Base-by-base conservation (phyloP, 129 eudicot species). In the Flaveria robusta region DNA sequence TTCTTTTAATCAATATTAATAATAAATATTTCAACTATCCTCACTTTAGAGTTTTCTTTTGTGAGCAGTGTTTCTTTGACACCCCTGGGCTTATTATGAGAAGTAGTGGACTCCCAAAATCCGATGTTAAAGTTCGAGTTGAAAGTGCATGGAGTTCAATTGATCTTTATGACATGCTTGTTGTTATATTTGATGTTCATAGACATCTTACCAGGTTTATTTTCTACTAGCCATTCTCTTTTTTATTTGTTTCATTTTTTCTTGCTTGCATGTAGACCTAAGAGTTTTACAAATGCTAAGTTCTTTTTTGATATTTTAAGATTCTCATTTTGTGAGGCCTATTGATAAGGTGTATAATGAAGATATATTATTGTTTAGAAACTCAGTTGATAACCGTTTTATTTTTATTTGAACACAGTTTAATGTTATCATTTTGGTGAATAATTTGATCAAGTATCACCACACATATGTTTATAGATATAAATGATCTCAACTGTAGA, bases 21-120 rank as follows among this genome's bases (percentile, higher is more conserved):
- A 31, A 31, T 31, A 31, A 34, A 72, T 45, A 56, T 59, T 45
- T 24, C 29, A 43, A 8, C 56, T 50, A 68, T 76, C 43, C 77
- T 68, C 22, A 76, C 19, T 46, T 55, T 5, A 22, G 14, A 41
- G 54, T 87, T 80, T 55, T 71, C 27, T 66, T 84, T 79, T 12
- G 29, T 80, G 58, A 73, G 60, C 90, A 94, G 99, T 94, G 99
- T 87, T 89, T 94, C 86, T 94, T 94, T 86, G 99, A 94, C 79
- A 94, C 99, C 19, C 99, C 99, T 18, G 99, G 99, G 52, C 88
- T 94, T 73, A 87, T 83, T 85, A 79, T 91, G 80, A 87, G 89
- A 85, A 83, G 83, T 58, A 66, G 81, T 26, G 97, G 97, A 73
- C 83, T 83, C 77, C 97, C 97, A 54, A 84, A 86, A 75, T 79